Base-by-base conservation (phyloP, 1,139 yeast genomes). In the Zygosaccharomyces sapae region DNA sequence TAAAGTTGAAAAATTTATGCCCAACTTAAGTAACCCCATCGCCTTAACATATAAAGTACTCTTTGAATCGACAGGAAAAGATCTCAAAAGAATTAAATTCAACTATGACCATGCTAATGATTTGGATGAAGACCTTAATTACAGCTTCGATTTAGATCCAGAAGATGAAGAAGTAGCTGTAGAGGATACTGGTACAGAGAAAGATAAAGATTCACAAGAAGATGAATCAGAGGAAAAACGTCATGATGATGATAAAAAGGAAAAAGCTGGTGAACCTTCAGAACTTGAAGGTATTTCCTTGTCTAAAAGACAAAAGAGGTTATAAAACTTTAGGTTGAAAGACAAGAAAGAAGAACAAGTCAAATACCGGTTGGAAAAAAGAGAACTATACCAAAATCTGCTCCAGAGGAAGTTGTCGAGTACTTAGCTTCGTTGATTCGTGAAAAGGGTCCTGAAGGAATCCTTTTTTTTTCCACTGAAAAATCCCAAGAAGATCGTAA, bases 271-370 rank as follows among this genome's bases (percentile, higher is more conserved):
- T 24, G 8, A 41, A 29, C 5, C 16, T 9, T 5, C 6, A 12
- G 47, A 41, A 25, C 42, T 18, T 5, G 50, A 52, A n/a, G 45
- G 42, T 3, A 39, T 29, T 9, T 45, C 48, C 6, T 33, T 56
- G 20, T 63, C 67, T 16, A 65, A 63, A 44, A 62, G 68, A 45
- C 66, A 64, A 42, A 62, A 62, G 47, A 64, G 63, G 47, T 43
- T 63, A 22, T 50, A 48, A 35, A 57, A 55, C n/a, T 61, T 66
- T 1, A 62, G 59, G 38, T 47, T 63, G 25, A 59, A 55, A 31
- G 55, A 54, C 31, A 62, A 60, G 52, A 61, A 60, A 51, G 51
- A 54, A 43, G 68, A 65, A 48, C 56, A 59, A 42, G 48, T 58
- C 45, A 57, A 59, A 45, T 58, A 61, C 47, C 62, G 59, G 47